These are phyloP conservation scores for Calocybe gangraenosa DNA, from an alignment of 768 basidiomycete species.

Conservation along the genomic window DNA sequence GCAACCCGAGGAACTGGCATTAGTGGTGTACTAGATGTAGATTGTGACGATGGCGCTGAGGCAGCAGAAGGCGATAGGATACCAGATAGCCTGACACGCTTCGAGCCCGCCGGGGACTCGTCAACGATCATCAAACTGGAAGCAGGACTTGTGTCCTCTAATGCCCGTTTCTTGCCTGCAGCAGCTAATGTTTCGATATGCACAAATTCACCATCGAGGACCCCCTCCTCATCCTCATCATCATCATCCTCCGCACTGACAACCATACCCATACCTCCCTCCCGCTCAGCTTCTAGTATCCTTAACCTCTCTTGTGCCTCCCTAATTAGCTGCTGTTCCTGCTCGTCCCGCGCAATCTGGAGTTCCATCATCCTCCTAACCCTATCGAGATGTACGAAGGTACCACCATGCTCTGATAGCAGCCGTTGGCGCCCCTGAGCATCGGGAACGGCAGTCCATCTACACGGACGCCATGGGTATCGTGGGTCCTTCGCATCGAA, in stretches of 20 bases:
- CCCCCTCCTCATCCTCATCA: no score
- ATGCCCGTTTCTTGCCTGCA: conserved; percentile 11
- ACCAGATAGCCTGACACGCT: conserved; percentile 9
- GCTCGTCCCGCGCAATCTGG: conserved; percentile 7
- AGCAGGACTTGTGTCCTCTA: conserved; percentile 9
- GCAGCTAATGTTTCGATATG: no score
- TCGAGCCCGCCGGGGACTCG: conserved; percentile 7
- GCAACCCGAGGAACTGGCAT: conserved; percentile 2
- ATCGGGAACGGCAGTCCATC: conserved; percentile 11
- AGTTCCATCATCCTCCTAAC: conserved; percentile 11
- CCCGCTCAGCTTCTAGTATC: conserved; percentile 12
- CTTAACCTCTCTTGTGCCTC: conserved; percentile 11
- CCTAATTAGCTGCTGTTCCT: conserved; percentile 10
- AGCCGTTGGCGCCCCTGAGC: conserved; percentile 10
- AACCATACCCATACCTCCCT: conserved; percentile 9
- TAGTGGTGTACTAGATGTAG: no score
- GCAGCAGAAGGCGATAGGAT: background rate
- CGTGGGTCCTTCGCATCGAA: conserved; percentile 19
- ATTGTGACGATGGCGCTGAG: background rate
- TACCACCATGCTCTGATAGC: background rate
- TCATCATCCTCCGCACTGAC: background rate
- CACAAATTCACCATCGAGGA: no score
- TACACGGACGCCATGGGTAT: conserved; percentile 16
- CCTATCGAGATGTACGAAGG: conserved; percentile 11
- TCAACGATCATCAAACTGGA: conserved; percentile 1